Base-by-base conservation (phyloP, 139 green algal species). In the Tetradesmus obliquus region DNA sequence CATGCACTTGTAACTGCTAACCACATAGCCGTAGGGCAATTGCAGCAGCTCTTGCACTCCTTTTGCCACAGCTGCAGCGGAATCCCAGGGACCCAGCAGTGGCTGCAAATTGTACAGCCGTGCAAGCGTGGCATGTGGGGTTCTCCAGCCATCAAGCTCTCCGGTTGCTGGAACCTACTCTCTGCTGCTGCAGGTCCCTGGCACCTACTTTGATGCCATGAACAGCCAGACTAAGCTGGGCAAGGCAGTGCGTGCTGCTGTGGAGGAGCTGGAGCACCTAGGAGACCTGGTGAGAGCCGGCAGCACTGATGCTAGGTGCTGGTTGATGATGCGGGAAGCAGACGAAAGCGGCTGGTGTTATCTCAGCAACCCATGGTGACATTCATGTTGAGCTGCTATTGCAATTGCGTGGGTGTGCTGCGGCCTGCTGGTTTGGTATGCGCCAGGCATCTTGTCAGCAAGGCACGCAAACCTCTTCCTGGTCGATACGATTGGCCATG, bases 191-290 rank as follows among this genome's bases (percentile, higher is more conserved):
- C 90, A 96, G 94, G 92, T 96, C 0, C 94, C 94, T 32, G 94
- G 94, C 3, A 91, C n/a, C 8, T 96, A 95, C 69, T 71, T 91
- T 17, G 94, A 96, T 54, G 94, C 94, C 2, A 62, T 96, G 15
- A 94, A 94, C 55, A 82, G 84, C 13, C 88, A 95, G 9, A 95
- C 94, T 22, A 95, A 92, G 87, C 94, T 96, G 45, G 94, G 94
- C 79, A 96, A 96, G 90, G 94, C 94, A 5, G 90, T 96, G 17
- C n/a, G 83, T 2, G 84, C 94, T 9, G 94, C 94, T 66, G 91
- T 91, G 12, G 88, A 93, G 55, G 94, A 96, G 91, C 87, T 96
- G 51, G 91, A 95, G 82, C 89, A 92, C 62, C 66, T 96, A 5
- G 92, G 91, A 15, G 79, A 86, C 13, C 74, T 96, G 91, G 94